A percentile compares a stretch with the other conserved stretches of the same genome.
phyloP scores from a whole-genome alignment of 2,329 filamentous ascomycete species.

The Hypoxylon sp. region DNA sequence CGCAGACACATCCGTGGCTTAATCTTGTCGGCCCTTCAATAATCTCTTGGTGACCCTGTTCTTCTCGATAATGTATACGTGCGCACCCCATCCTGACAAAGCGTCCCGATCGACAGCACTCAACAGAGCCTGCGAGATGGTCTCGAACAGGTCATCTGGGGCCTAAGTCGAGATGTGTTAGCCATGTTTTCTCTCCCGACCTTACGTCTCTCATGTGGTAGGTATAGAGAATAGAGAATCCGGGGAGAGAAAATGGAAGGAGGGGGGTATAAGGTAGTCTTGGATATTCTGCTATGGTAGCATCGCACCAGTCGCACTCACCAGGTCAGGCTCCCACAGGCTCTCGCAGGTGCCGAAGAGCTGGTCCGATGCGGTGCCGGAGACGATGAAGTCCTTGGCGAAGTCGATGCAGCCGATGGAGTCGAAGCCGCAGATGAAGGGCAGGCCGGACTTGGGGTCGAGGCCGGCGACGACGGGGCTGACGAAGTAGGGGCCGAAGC shows the following conservation, averaged over 20 bases:
- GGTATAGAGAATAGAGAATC: background rate
- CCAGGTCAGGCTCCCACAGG: constrained; percentile 96
- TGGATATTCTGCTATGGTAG: no score
- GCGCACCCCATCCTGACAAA: constrained; percentile 95
- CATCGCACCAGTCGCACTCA: no score
- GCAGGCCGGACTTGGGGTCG: constrained; percentile 91
- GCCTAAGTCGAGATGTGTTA: constrained; percentile 57
- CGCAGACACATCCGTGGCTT: constrained; percentile 46
- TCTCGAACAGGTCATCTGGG: constrained; percentile 97
- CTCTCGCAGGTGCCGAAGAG: constrained; percentile 98
- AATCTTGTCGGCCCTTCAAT: constrained; percentile 97
- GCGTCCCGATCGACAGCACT: constrained; percentile 97
- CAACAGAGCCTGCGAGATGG: constrained; percentile 92
- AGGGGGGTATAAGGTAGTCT: background rate
- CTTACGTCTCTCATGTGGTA: no score
- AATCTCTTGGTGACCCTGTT: constrained; percentile 99
- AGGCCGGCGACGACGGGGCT: constrained; percentile 93
- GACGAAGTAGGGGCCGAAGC: constrained; percentile 97
- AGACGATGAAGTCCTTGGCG: constrained; percentile 99
- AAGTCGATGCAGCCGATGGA: constrained; percentile 99
- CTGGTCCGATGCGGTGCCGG: constrained; percentile 94
- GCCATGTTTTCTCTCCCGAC: background rate
- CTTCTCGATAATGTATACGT: constrained; percentile 99
- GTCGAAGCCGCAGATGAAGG: constrained; percentile 99
- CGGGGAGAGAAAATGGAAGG: background rate